These are phyloP conservation scores for Fusarium sp. DNA, from an alignment of 2,329 filamentous ascomycete species.

Conservation along the genomic window DNA sequence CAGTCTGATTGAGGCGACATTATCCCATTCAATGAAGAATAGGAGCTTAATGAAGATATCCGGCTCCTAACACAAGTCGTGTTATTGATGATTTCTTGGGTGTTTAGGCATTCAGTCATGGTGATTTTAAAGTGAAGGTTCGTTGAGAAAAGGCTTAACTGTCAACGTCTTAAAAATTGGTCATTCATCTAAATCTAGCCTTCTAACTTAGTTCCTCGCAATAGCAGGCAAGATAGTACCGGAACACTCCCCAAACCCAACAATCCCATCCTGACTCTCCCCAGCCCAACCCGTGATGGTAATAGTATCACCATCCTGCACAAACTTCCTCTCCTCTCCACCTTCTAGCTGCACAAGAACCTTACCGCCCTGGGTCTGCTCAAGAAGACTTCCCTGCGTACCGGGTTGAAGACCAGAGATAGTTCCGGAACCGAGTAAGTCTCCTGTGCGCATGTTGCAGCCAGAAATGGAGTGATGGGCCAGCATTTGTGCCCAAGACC, in stretches of 20 bases:
- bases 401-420: constrained; percentile 74
- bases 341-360: constrained; percentile 68
- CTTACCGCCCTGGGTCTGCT: constrained; percentile 78
- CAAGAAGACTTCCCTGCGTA: constrained; percentile 75
- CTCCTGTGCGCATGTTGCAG: constrained; percentile 78
- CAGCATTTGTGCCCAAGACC: constrained; percentile 86
- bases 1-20: no score
- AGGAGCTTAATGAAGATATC: no score
- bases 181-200: no score
- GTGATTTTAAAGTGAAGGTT: no score
- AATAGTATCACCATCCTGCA: constrained; percentile 77
- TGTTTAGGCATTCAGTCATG: no score
- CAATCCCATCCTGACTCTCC: constrained; percentile 4
- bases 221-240: constrained; percentile 14
- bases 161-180: no score
- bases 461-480: constrained; percentile 83
- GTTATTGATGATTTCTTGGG: no score
- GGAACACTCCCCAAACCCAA: constrained; percentile 39
- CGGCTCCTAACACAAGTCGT: no score
- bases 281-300: constrained; percentile 37
- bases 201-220: neutral
- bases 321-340: constrained; percentile 75
- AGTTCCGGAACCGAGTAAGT: constrained; percentile 81
- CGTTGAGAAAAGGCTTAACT: no score
- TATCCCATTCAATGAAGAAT: no score